Conservation (phyloP, 345 rosid genomes). For the Trapa incisa region DNA sequence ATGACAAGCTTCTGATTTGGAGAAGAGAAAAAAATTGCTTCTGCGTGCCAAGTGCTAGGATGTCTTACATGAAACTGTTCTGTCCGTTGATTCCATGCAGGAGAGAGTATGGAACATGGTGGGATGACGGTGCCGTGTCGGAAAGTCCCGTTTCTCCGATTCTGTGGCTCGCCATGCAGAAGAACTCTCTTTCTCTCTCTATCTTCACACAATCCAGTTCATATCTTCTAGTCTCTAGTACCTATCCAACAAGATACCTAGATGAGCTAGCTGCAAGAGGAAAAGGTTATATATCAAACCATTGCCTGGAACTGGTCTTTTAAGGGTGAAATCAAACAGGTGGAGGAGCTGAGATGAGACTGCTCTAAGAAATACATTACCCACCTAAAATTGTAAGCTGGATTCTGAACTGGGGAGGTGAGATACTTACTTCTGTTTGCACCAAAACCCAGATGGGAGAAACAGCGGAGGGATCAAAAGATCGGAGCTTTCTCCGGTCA, state of each 20-base stretch:
- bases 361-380: background rate
- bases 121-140: slow-evolving; percentile 49
- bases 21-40: background rate
- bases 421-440: too few species aligned
- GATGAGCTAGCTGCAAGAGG: background rate
- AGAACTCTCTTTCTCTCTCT: too few species aligned
- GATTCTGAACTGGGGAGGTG: background rate
- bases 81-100: slow-evolving; percentile 61
- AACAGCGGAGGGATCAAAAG: slow-evolving; percentile 15
- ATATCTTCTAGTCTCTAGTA: background rate
- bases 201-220: too few species aligned
- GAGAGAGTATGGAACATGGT: slow-evolving; percentile 57
- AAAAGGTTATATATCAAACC: background rate
- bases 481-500: slow-evolving; percentile 41
- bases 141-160: slow-evolving; percentile 64
- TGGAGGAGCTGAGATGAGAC: background rate
- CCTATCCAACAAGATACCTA: too few species aligned
- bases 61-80: slow-evolving; percentile 53
- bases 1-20: background rate
- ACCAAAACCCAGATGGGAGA: too few species aligned
- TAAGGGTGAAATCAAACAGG: background rate
- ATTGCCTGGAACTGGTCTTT: too few species aligned
- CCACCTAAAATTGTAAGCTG: background rate
- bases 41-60: background rate
- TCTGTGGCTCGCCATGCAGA: slow-evolving; percentile 69